phyloP scores from a whole-genome alignment of 164 flowering plant genomes.

The Piper betle region DNA sequence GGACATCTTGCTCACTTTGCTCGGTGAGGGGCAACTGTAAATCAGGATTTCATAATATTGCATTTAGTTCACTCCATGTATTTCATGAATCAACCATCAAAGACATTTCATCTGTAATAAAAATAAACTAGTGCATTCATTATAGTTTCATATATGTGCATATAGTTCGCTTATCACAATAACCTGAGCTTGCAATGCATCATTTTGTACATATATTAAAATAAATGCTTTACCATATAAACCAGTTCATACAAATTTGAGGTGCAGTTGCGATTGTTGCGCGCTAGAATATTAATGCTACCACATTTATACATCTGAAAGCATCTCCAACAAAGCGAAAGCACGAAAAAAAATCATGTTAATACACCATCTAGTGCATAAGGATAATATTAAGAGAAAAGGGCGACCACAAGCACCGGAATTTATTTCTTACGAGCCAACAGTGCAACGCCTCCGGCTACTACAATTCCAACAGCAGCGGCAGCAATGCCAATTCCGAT shows the following conservation, averaged over 20 bases:
- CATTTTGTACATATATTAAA: neutral
- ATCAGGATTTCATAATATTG: neutral
- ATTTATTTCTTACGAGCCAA: conserved; percentile 52
- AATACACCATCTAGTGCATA: neutral
- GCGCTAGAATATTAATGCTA: neutral
- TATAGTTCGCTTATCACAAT: neutral
- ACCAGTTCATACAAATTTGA: neutral
- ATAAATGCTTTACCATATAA: too few relatives aligned
- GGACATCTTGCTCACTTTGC: conserved; percentile 60
- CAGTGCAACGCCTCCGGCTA: conserved; percentile 70
- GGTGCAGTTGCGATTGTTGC: neutral
- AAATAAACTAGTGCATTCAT: too few relatives aligned
- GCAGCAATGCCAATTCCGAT: conserved; percentile 95
- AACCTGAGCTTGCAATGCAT: neutral
- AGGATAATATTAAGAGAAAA: neutral
- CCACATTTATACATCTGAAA: too few relatives aligned
- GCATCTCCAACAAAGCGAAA: neutral
- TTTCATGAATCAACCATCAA: too few relatives aligned
- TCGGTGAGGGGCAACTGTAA: conserved; percentile 26
- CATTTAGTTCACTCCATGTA: neutral
- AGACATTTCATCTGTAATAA: too few relatives aligned
- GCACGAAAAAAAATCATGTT: neutral
- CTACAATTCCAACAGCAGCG: conserved; percentile 46
- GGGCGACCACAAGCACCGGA: neutral
- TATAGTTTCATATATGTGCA: neutral